Percentiles rank a stretch among this genome's conserved stretches.
These are phyloP conservation scores for Gossypium gossypioides DNA, from an alignment of 441 rosid genomes.

Conservation along the genomic window DNA sequence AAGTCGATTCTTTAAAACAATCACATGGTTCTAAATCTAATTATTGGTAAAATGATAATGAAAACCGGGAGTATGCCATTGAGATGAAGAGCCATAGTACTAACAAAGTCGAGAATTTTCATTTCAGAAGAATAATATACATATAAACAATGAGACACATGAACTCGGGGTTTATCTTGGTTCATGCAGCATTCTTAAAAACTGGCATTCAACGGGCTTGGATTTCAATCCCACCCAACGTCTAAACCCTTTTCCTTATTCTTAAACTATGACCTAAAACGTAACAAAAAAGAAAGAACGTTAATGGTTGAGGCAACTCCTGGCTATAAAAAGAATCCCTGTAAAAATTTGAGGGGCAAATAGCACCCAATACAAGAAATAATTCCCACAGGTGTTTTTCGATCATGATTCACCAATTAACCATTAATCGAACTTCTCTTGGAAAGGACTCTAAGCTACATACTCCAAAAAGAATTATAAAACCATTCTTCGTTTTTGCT, in stretches of 20 bases:
- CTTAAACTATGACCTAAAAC: background rate
- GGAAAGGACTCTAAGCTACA: constrained; percentile 15
- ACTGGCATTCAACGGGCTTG: background rate
- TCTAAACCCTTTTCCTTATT: background rate
- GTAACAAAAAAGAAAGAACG: background rate
- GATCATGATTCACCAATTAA: background rate
- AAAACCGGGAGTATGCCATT: background rate
- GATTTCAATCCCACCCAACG: background rate
- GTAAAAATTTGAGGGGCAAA: background rate
- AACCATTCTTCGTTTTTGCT: constrained; percentile 12
- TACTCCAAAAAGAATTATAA: constrained; percentile 19
- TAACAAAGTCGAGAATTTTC: background rate
- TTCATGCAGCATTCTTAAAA: background rate
- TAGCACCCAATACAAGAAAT: background rate
- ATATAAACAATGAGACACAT: background rate
- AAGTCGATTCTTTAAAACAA: no score
- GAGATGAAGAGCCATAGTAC: background rate
- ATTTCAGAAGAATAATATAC: constrained; percentile 5
- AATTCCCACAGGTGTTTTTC: background rate
- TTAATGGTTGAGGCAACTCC: constrained; percentile 3
- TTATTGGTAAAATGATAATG: background rate
- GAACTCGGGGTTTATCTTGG: background rate
- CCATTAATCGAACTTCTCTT: background rate
- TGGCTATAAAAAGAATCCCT: background rate
- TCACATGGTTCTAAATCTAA: background rate